Evolutionary conservation across 768 basidiomycete genomes (phyloP).

Genomic region (Porpolomopsis calyptriformis): DNA sequence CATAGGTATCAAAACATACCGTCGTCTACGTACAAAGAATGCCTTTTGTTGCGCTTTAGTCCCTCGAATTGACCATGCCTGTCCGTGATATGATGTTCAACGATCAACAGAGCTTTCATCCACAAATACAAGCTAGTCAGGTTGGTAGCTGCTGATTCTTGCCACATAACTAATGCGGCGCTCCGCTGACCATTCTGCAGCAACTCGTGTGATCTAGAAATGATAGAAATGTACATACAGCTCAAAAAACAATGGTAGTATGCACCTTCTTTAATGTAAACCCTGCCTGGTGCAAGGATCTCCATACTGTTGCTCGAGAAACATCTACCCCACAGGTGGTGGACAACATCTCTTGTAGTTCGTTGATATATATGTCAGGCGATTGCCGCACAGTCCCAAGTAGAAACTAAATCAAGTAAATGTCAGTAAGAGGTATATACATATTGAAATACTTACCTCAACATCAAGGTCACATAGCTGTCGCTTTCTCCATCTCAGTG

Average conservation of each 20-base stretch:
- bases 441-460: slow-evolving; percentile 2
- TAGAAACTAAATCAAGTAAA: background rate
- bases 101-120: slow-evolving; percentile 26
- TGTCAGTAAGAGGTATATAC: background rate
- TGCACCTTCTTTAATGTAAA: slow-evolving; percentile 14
- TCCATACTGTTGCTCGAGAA: slow-evolving; percentile 11
- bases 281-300: slow-evolving; percentile 9
- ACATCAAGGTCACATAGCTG: slow-evolving; percentile 7
- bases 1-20: background rate
- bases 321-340: slow-evolving; percentile 4
- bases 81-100: slow-evolving; percentile 12
- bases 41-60: no score
- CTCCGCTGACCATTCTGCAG: slow-evolving; percentile 3
- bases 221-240: background rate
- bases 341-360: background rate
- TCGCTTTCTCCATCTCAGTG: slow-evolving; percentile 1
- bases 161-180: slow-evolving; percentile 3
- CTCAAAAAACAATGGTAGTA: background rate
- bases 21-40: background rate
- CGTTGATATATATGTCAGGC: background rate
- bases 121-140: slow-evolving; percentile 22
- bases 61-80: no score
- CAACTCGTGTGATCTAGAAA: slow-evolving; percentile 2
- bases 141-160: slow-evolving; percentile 8
- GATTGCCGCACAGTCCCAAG: background rate